Base-by-base conservation (phyloP, 164 flowering plant genomes). In the Echeveria elegans region DNA sequence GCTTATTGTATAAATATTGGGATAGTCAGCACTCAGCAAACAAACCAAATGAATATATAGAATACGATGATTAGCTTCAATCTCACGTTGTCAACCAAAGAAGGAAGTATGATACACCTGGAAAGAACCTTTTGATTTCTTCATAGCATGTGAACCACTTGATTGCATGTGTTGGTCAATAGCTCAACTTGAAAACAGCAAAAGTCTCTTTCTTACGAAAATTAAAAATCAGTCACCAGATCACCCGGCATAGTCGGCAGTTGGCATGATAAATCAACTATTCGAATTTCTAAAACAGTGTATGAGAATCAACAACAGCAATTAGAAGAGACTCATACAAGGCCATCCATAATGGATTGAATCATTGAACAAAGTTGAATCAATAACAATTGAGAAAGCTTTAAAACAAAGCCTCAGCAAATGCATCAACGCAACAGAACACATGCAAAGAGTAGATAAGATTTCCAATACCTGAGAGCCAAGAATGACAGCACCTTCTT, bases 401-500 rank as follows among this genome's bases (percentile, higher is more conserved):
- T 23, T 5, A n/a, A 16, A 38, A 6, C n/a, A 24, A n/a, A n/a
- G n/a, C n/a, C n/a, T n/a, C n/a, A n/a, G n/a, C n/a, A n/a, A n/a
- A 38, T 29, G 31, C 45, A 64, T 64, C 30, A 23, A 28, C 6
- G 31, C 52, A 37, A 23, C 28, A 50, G 7, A 23, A n/a, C 29
- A 47, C 8, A 64, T 34, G 16, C 8, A 6, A 67, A 50, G 9
- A 32, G 34, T 59, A 62, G n/a, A 61, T 65, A 23, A 29, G 26
- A 58, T 67, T 34, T 61, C 6, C 0, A 61, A 60, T 69, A 88
- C 99, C 94, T 84, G 90, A 56, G 99, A 95, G 40, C 96, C 99
- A 72, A 95, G 71, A 64, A 95, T 80, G 15, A 88, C 81, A 58
- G 97, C 97, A 60, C 90, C 99, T n/a, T 79, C 67, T 66, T 92